These are phyloP conservation scores for Pyrenophora tritici-repentis DNA, from an alignment of 2,329 filamentous ascomycete species.

Conservation along the genomic window DNA sequence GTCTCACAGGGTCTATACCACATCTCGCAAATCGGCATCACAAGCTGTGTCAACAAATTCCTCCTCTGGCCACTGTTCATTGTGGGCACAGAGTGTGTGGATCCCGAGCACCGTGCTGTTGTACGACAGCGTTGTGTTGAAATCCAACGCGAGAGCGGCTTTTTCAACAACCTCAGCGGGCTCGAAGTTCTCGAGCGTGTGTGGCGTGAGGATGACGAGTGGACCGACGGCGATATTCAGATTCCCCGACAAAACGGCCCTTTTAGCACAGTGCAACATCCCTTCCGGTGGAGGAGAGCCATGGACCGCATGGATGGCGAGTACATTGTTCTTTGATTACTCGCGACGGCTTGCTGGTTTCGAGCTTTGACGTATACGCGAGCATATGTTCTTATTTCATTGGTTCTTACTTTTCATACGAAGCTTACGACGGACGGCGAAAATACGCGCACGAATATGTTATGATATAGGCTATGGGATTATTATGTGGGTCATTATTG, in stretches of 20 bases:
- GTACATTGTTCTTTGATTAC: constrained; percentile 56
- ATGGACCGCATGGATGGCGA: constrained; percentile 58
- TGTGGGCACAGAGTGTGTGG: constrained; percentile 84
- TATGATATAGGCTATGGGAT: background rate
- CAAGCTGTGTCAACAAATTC: constrained; percentile 79
- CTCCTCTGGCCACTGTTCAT: constrained; percentile 93
- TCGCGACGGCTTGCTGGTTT: constrained; percentile 17
- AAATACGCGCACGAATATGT: no score
- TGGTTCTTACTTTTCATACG: no score
- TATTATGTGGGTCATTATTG: background rate
- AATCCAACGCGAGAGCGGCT: constrained; percentile 86
- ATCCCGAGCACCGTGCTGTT: constrained; percentile 75
- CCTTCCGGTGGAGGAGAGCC: constrained; percentile 56
- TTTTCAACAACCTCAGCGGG: constrained; percentile 89
- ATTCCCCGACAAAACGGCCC: constrained; percentile 25
- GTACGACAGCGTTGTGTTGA: constrained; percentile 81
- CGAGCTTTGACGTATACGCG: constrained; percentile 9
- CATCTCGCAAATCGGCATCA: constrained; percentile 76
- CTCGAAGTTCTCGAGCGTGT: constrained; percentile 84
- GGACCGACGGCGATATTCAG: constrained; percentile 29
- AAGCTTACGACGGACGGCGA: no score
- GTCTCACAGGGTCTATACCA: constrained; percentile 84
- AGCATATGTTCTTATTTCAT: background rate
- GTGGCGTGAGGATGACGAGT: constrained; percentile 66
- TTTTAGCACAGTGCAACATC: constrained; percentile 40